phyloP scores from a whole-genome alignment of 2,329 filamentous ascomycete genomes.

The Pseudocercospora macadamiae region DNA sequence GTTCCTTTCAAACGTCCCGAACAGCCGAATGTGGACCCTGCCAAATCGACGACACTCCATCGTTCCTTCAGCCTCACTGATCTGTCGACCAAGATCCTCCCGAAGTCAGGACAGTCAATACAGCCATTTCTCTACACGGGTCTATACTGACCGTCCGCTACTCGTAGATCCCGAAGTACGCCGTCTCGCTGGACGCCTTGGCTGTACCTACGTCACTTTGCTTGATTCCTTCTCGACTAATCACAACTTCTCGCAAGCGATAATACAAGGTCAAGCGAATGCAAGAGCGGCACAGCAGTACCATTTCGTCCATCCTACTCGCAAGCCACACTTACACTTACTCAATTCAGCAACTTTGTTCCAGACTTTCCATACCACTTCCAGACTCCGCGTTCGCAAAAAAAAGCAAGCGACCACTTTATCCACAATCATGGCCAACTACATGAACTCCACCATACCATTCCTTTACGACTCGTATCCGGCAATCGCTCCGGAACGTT shows the following conservation, averaged over 20 bases:
- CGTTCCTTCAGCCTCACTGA: neutral
- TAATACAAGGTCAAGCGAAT: neutral
- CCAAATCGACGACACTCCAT: neutral
- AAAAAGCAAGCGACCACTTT: neutral
- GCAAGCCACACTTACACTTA: neutral
- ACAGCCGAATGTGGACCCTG: neutral
- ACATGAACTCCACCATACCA: constrained; percentile 2
- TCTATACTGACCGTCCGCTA: neutral
- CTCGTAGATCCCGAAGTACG: neutral
- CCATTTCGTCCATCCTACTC: neutral
- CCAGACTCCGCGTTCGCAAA: neutral
- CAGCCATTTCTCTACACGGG: too few relatives aligned
- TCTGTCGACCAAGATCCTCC: too few relatives aligned
- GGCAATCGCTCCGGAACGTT: neutral
- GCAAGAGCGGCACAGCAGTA: neutral
- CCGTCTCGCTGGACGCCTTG: neutral
- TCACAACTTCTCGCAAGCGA: neutral
- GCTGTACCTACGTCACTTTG: neutral
- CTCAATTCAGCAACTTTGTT: neutral
- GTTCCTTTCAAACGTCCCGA: neutral
- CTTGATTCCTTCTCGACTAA: neutral
- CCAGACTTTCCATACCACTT: neutral
- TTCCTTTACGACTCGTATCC: neutral
- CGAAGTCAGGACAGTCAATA: neutral
- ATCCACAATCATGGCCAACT: neutral